Evolutionary conservation across 306 rosid species (phyloP).

Genomic region (Trifolium dubium): DNA sequence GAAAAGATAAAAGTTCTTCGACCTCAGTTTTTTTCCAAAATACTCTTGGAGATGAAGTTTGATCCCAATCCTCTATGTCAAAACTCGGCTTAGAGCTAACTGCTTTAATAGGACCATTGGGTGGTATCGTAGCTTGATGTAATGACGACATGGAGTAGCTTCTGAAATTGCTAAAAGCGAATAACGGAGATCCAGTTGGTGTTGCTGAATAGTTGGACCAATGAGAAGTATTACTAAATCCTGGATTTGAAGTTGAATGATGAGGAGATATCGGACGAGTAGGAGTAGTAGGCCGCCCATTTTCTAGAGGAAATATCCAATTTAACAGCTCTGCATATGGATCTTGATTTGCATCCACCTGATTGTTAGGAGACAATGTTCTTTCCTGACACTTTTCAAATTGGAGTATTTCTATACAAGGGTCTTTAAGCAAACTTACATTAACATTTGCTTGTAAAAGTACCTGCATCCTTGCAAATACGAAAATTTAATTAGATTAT

Average conservation of each 20-base stretch:
- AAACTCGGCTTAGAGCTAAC: slow-evolving; percentile 80
- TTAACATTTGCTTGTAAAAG: slow-evolving; percentile 86
- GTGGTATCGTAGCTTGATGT: slow-evolving; percentile 65
- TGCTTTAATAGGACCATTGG: slow-evolving; percentile 64
- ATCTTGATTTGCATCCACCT: slow-evolving; percentile 57
- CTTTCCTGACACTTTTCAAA: slow-evolving; percentile 75
- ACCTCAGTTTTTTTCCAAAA: slow-evolving; percentile 53
- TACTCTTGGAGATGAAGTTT: slow-evolving; percentile 60
- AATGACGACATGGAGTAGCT: slow-evolving; percentile 97
- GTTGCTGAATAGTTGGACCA: slow-evolving; percentile 53
- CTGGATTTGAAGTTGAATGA: slow-evolving; percentile 56
- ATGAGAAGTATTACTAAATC: slow-evolving; percentile 62
- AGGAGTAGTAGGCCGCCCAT: slow-evolving; percentile 52
- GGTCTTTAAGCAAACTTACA: slow-evolving; percentile 70
- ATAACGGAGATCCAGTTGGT: slow-evolving; percentile 71
- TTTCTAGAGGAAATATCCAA: slow-evolving; percentile 94
- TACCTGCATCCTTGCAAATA: slow-evolving; percentile 95
- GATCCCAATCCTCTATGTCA: slow-evolving; percentile 81
- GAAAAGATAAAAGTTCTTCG: slow-evolving; percentile 81
- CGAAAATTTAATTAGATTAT: slow-evolving; percentile 63
- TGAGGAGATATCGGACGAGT: slow-evolving; percentile 67
- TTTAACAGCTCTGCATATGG: slow-evolving; percentile 81
- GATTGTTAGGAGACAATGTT: slow-evolving; percentile 48
- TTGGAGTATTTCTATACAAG: slow-evolving; percentile 93
- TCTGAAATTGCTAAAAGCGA: slow-evolving; percentile 75